A percentile compares a stretch with the other conserved stretches of the same genome.
Conservation (phyloP, 371 early-diverging fungal genomes). For the Apophysomyces ossiformis region DNA sequence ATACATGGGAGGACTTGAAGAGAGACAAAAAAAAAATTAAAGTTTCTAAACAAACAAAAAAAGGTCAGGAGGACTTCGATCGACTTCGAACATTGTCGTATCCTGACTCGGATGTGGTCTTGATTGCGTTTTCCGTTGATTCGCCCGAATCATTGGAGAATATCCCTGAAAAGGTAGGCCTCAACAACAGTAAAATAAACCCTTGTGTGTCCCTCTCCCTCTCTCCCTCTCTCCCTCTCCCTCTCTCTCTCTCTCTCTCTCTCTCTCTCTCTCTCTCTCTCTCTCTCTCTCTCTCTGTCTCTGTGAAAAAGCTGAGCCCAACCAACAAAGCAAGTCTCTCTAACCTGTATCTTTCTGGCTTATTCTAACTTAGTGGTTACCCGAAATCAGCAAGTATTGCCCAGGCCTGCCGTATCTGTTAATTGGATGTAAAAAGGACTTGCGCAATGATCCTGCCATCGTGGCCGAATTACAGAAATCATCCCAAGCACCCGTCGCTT, state of each 20-base stretch:
- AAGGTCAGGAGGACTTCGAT: constrained; percentile 91
- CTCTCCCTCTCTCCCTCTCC: no score
- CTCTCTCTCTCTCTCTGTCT: no score
- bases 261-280: no score
- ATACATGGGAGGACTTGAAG: background rate
- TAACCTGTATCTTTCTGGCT: background rate
- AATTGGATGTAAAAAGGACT: constrained; percentile 86
- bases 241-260: no score
- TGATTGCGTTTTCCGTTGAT: constrained; percentile 84
- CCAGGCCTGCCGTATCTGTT: constrained; percentile 77
- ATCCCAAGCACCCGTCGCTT: constrained; percentile 82
- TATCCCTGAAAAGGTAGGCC: constrained; percentile 68
- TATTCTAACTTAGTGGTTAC: constrained; percentile 74
- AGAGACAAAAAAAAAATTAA: background rate
- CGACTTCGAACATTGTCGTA: constrained; percentile 89
- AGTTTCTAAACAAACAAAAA: no score
- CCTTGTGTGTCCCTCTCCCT: background rate
- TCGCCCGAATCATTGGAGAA: constrained; percentile 87
- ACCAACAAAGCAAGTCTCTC: background rate
- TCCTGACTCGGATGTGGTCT: constrained; percentile 88
- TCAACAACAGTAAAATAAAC: background rate
- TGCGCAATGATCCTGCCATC: constrained; percentile 70
- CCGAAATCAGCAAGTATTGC: constrained; percentile 81
- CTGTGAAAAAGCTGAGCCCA: constrained; percentile 6
- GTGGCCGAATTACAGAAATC: constrained; percentile 70